phyloP scores from a whole-genome alignment of 1,284 basidiomycete genomes.

The Anthracocystis setariae region DNA sequence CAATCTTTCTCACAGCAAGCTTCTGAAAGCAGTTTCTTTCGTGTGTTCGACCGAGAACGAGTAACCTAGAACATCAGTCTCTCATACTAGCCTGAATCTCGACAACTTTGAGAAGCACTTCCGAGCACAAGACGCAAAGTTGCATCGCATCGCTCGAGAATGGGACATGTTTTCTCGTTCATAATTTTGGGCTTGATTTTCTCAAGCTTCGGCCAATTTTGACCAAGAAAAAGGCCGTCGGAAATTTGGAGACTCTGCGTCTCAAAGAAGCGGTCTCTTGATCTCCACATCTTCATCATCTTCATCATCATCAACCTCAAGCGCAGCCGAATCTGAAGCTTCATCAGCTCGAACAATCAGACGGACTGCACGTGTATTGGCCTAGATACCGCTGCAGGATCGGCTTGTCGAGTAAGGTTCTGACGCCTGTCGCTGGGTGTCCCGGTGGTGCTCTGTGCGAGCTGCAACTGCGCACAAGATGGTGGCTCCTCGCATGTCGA shows the following conservation, averaged over 20 bases:
- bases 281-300: neutral
- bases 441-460: neutral
- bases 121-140: no score
- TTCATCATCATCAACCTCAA: conserved; percentile 6
- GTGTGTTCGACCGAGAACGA: no score
- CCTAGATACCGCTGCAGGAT: neutral
- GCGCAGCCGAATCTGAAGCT: neutral
- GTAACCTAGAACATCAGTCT: no score
- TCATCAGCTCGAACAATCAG: neutral
- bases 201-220: conserved; percentile 2
- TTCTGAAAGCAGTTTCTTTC: no score
- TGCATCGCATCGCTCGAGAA: neutral
- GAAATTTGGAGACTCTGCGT: neutral
- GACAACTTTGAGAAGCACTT: no score
- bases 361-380: no score
- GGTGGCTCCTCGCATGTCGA: conserved; percentile 49
- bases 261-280: neutral
- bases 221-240: conserved; percentile 1
- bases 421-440: neutral
- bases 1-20: neutral
- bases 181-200: no score
- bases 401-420: neutral
- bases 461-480: conserved; percentile 11
- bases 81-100: no score
- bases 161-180: neutral